Conservation (phyloP, 441 rosid species). For the Populus hybrid region DNA sequence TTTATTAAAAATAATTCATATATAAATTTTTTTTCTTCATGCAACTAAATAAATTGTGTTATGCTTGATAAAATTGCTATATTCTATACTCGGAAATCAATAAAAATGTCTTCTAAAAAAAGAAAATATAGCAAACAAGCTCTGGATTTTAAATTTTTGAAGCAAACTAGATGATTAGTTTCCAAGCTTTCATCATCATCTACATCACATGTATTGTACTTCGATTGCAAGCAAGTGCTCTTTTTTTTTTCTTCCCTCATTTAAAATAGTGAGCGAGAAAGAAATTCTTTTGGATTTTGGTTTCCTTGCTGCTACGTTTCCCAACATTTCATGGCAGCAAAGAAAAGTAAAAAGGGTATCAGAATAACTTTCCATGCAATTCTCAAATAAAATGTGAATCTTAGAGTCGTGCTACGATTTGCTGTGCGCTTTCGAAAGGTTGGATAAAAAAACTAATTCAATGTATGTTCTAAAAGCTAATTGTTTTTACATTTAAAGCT, state of each 20-base stretch:
- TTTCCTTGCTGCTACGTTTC: slow-evolving; percentile 30
- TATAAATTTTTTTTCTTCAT: too few relatives aligned
- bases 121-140: not conserved
- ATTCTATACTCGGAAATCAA: not conserved
- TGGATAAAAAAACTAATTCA: not conserved
- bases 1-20: too few relatives aligned
- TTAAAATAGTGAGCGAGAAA: not conserved
- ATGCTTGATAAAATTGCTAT: too few relatives aligned
- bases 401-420: not conserved
- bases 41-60: too few relatives aligned
- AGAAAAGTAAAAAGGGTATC: not conserved
- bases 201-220: not conserved
- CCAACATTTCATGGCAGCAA: not conserved
- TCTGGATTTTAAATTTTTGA: not conserved
- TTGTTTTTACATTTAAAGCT: too few relatives aligned
- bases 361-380: not conserved
- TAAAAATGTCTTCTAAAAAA: too few relatives aligned
- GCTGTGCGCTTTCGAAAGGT: not conserved
- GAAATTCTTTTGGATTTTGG: not conserved
- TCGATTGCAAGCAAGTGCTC: slow-evolving; percentile 10
- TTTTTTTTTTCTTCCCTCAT: not conserved
- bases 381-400: not conserved
- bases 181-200: not conserved
- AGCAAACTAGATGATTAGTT: not conserved
- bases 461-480: too few relatives aligned